Conservation (phyloP, 2,329 filamentous ascomycete genomes). For the Colletotrichum sp. region DNA sequence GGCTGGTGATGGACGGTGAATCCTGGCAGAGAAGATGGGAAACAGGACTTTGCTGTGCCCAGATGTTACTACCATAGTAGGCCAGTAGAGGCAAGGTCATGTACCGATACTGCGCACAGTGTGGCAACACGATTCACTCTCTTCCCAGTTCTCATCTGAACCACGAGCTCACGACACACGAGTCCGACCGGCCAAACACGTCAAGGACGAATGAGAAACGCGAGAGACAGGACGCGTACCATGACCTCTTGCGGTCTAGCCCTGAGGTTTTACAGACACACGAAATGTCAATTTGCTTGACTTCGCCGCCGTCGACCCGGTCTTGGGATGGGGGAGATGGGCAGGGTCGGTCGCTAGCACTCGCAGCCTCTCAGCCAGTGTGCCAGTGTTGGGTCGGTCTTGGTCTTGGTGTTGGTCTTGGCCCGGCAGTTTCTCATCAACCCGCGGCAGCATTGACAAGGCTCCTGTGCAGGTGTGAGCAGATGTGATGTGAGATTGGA, state of each 20-base stretch:
- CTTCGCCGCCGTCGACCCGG: not conserved
- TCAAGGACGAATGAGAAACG: constrained; percentile 12
- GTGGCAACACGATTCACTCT: not conserved
- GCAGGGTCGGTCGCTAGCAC: not conserved
- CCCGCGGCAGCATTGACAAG: not conserved
- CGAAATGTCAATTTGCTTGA: not conserved
- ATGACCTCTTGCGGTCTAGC: not conserved
- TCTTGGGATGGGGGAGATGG: not conserved
- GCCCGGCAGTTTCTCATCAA: not conserved
- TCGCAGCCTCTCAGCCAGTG: not conserved
- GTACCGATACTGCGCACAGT: constrained; percentile 1
- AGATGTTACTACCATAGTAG: not conserved
- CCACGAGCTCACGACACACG: not conserved
- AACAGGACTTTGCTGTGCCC: not conserved
- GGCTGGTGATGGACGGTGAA: not conserved
- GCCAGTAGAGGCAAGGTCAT: not conserved
- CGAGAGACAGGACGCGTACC: constrained; percentile 9
- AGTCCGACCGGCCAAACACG: constrained; percentile 3
- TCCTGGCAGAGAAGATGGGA: not conserved
- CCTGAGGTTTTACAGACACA: not conserved
- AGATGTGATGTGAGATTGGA: not conserved
- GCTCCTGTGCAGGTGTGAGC: not conserved
- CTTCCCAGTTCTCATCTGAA: not conserved
- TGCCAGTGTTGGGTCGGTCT: not conserved
- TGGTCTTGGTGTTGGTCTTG: not conserved